Percentiles rank a stretch among this genome's conserved stretches.
Evolutionary conservation across 2,329 filamentous ascomycete genomes (phyloP).

Genomic region (Scedosporium boydii): DNA sequence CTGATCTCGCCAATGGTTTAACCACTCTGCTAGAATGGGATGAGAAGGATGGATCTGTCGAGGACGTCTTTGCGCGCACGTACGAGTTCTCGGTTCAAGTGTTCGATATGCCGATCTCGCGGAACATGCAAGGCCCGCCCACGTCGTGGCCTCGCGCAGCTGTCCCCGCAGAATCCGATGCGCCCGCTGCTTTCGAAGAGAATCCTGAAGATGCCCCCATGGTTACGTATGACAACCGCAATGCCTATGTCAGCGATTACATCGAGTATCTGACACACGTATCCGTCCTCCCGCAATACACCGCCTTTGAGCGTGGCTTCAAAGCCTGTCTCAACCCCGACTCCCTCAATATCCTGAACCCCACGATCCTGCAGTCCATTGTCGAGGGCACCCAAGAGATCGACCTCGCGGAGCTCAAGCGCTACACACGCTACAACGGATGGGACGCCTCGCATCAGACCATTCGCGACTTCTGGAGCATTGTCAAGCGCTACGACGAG

Average conservation of each 20-base stretch:
- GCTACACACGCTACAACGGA: slow-evolving; percentile 68
- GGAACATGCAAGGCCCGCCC: slow-evolving; percentile 38
- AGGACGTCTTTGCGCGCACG: slow-evolving; percentile 72
- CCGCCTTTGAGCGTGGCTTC: slow-evolving; percentile 77
- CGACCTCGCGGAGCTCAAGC: slow-evolving; percentile 63
- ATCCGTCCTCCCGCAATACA: slow-evolving; percentile 67
- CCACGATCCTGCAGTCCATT: slow-evolving; percentile 61
- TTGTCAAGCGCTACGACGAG: slow-evolving; percentile 59
- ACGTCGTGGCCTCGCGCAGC: slow-evolving; percentile 37
- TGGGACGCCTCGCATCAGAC: slow-evolving; percentile 62
- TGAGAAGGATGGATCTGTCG: slow-evolving; percentile 63
- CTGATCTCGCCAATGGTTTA: slow-evolving; percentile 66
- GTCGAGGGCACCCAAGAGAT: slow-evolving; percentile 80
- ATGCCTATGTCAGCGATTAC: slow-evolving; percentile 74
- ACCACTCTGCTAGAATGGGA: slow-evolving; percentile 67
- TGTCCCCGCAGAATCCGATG: slow-evolving; percentile 25
- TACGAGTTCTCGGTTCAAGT: slow-evolving; percentile 71
- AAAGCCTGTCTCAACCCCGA: slow-evolving; percentile 61
- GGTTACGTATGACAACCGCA: slow-evolving; percentile 74
- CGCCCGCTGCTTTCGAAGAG: slow-evolving; percentile 16
- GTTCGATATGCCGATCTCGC: slow-evolving; percentile 46
- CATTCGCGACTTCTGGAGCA: slow-evolving; percentile 74
- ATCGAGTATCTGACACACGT: slow-evolving; percentile 72
- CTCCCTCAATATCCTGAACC: slow-evolving; percentile 62
- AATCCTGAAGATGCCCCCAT: slow-evolving; percentile 50